Evolutionary conservation across 148 eudicot genomes (phyloP).

Genomic region (Silene conica): DNA sequence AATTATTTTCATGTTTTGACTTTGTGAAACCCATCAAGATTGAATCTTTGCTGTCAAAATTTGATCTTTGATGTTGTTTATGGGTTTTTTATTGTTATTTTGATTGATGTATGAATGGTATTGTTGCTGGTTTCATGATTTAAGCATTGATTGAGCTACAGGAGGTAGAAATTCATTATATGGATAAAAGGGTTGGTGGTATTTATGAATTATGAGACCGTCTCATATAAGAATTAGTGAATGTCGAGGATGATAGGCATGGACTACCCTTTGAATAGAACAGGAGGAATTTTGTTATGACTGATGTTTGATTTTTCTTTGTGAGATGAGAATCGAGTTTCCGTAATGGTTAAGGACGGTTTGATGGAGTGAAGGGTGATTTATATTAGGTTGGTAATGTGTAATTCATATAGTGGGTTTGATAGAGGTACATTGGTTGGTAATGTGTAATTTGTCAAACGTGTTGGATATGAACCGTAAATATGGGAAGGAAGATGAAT

Average conservation of each 20-base stretch:
- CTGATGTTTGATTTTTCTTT: background rate
- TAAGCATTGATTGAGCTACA: slow-evolving; percentile 9
- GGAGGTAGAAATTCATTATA: background rate
- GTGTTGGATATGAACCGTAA: background rate
- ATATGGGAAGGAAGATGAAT: background rate
- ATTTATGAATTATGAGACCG: background rate
- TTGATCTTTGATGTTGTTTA: background rate
- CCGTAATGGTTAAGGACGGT: background rate
- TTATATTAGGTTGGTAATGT: too few relatives aligned
- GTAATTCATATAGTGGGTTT: too few relatives aligned
- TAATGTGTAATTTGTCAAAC: background rate
- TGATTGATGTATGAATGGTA: too few relatives aligned
- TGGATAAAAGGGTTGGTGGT: too few relatives aligned
- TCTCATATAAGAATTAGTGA: too few relatives aligned
- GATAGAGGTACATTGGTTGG: background rate
- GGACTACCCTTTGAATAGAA: background rate
- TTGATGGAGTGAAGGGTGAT: background rate
- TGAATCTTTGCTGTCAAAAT: slow-evolving; percentile 16
- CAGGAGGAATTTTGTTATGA: background rate
- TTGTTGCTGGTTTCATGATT: background rate
- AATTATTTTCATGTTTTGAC: background rate
- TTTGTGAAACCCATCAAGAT: background rate
- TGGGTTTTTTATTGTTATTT: too few relatives aligned
- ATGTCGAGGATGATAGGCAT: background rate
- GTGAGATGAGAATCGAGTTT: background rate